Percentiles rank a stretch among this genome's conserved stretches.
Conservation (phyloP, 345 rosid genomes). For the Schrenkiella parvula region DNA sequence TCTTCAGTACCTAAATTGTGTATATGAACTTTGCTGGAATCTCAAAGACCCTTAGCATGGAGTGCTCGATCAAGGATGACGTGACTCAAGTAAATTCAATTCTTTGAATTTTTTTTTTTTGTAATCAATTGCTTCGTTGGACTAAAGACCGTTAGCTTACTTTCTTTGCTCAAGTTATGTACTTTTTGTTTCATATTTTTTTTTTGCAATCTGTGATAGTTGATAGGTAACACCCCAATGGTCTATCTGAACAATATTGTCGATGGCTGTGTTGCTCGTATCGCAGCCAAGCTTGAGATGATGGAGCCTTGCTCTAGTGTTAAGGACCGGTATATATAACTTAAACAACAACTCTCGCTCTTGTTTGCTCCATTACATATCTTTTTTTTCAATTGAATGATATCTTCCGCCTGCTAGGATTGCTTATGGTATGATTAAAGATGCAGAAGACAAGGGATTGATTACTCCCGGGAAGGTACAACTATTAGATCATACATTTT, state of each 20-base stretch:
- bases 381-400: neutral
- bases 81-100: constrained; percentile 44
- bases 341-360: neutral
- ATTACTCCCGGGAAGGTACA: constrained; percentile 55
- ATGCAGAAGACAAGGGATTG: constrained; percentile 59
- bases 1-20: neutral
- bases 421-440: constrained; percentile 57
- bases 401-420: constrained; percentile 30
- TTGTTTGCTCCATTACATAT: neutral
- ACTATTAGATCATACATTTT: neutral
- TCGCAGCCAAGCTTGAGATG: constrained; percentile 62
- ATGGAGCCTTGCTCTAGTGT: constrained; percentile 52
- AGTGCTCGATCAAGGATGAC: constrained; percentile 49
- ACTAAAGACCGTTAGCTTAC: no score
- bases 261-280: constrained; percentile 56
- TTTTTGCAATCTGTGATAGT: constrained; percentile 28
- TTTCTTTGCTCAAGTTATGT: neutral
- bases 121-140: neutral
- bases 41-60: no score
- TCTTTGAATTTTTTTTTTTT: neutral
- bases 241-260: constrained; percentile 51
- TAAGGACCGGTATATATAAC: constrained; percentile 57
- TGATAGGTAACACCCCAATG: constrained; percentile 58
- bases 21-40: neutral
- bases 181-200: neutral